phyloP scores from a whole-genome alignment of 257 asterid species.

The Solanum tacnaense region DNA sequence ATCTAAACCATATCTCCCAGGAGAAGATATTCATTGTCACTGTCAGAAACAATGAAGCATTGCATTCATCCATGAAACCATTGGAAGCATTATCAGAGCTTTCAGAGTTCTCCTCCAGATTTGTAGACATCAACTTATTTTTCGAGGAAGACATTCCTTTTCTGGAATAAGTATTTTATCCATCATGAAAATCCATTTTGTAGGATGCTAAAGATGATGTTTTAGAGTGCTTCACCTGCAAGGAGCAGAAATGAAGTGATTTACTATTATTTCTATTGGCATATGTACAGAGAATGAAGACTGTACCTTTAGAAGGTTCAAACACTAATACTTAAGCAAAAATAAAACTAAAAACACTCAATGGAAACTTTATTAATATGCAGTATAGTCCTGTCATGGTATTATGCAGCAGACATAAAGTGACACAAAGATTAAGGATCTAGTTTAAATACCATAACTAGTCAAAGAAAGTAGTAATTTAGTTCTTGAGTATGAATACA shows the following conservation, averaged over 20 bases:
- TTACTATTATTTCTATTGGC: neutral
- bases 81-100: constrained; percentile 5
- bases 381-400: neutral
- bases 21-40: constrained; percentile 18
- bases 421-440: neutral
- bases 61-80: constrained; percentile 9
- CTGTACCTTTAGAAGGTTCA: neutral
- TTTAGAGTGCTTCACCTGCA: constrained; percentile 61
- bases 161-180: constrained; percentile 26
- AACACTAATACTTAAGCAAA: neutral
- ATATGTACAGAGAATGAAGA: neutral
- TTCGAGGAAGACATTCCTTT: constrained; percentile 13
- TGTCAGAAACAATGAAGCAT: constrained; percentile 8
- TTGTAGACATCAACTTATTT: neutral
- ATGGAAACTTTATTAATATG: neutral
- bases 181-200: constrained; percentile 44
- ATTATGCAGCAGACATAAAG: neutral
- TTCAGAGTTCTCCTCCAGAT: constrained; percentile 5
- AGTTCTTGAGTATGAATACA: neutral
- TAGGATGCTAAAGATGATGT: constrained; percentile 50
- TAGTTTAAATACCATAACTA: neutral
- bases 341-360: neutral
- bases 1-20: constrained; percentile 8
- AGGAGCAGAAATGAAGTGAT: neutral
- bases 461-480: neutral